Evolutionary conservation across 257 asterid species (phyloP).

Genomic region (Fraxinus anomala): DNA sequence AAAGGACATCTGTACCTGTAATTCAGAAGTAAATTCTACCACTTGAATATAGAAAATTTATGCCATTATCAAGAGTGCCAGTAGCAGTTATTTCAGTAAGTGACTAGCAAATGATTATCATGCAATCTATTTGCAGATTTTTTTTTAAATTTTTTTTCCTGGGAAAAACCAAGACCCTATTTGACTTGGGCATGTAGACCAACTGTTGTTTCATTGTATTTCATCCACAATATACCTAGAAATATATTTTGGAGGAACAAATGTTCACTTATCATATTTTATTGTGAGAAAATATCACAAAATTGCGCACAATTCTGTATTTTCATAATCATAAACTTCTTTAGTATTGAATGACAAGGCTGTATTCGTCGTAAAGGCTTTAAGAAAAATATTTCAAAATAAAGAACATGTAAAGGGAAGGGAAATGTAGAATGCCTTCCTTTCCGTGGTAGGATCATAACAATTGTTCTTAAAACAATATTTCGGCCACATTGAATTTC

Average conservation of each 20-base stretch:
- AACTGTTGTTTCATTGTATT: background rate
- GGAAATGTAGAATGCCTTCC: background rate
- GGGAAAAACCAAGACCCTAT: background rate
- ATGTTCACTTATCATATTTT: background rate
- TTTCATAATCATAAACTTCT: background rate
- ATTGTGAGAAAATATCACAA: background rate
- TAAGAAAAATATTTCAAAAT: background rate
- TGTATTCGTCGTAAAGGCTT: background rate
- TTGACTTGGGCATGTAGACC: background rate
- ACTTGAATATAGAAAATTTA: background rate
- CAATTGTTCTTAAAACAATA: background rate
- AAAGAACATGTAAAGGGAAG: background rate
- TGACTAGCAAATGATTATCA: background rate
- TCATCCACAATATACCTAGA: constrained; percentile 1
- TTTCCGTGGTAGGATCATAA: background rate
- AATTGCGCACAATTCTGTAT: background rate
- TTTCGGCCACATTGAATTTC: background rate
- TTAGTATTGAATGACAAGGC: background rate
- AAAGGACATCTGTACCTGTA: background rate
- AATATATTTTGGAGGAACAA: background rate
- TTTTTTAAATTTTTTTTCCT: background rate
- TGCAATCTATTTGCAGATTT: background rate
- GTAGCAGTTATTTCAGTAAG: background rate
- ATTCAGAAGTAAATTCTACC: background rate
- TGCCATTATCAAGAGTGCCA: background rate